A percentile compares a stretch with the other conserved stretches of the same genome.
phyloP scores from a whole-genome alignment of 2,329 filamentous ascomycete genomes.

The Purpureocillium takamizusanense region DNA sequence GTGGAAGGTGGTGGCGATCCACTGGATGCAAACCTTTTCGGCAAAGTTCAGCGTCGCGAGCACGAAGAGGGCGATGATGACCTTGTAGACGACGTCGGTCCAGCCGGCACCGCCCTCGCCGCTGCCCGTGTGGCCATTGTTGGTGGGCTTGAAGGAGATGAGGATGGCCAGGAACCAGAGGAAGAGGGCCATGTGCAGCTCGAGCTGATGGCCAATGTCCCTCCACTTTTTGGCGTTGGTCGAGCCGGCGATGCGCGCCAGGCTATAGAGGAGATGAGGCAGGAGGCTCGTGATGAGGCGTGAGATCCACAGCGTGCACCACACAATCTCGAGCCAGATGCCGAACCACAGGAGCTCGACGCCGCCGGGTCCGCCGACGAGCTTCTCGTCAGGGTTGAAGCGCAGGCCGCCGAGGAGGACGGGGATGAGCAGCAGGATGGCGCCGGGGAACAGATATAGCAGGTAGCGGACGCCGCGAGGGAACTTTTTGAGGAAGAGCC shows the following conservation, averaged over 20 bases:
- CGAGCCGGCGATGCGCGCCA: conserved; percentile 67
- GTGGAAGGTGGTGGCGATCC: conserved; percentile 92
- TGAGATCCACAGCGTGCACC: conserved; percentile 81
- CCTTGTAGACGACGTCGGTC: conserved; percentile 74
- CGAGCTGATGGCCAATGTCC: conserved; percentile 76
- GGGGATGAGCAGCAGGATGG: conserved; percentile 34
- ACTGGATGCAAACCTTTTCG: conserved; percentile 90
- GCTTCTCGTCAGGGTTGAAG: conserved; percentile 24
- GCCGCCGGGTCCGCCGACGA: conserved; percentile 59
- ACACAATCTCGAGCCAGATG: conserved; percentile 90
- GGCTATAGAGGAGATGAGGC: conserved; percentile 33
- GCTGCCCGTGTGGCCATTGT: conserved; percentile 47
- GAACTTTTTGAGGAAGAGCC: conserved; percentile 37
- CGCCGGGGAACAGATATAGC: conserved; percentile 38
- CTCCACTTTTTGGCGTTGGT: conserved; percentile 90
- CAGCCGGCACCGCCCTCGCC: conserved; percentile 50
- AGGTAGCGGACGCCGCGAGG: conserved; percentile 40
- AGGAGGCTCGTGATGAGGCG: conserved; percentile 44
- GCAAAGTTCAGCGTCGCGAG: conserved; percentile 70
- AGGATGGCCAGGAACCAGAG: conserved; percentile 87
- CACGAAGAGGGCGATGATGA: conserved; percentile 79
- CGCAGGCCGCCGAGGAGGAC: conserved; percentile 33
- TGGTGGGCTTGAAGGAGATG: conserved; percentile 76
- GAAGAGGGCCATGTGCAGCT: conserved; percentile 78
- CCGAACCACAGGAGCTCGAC: conserved; percentile 83